Evolutionary conservation across 2,329 filamentous ascomycete species (phyloP).

Genomic region (Epichloe coenophiala): DNA sequence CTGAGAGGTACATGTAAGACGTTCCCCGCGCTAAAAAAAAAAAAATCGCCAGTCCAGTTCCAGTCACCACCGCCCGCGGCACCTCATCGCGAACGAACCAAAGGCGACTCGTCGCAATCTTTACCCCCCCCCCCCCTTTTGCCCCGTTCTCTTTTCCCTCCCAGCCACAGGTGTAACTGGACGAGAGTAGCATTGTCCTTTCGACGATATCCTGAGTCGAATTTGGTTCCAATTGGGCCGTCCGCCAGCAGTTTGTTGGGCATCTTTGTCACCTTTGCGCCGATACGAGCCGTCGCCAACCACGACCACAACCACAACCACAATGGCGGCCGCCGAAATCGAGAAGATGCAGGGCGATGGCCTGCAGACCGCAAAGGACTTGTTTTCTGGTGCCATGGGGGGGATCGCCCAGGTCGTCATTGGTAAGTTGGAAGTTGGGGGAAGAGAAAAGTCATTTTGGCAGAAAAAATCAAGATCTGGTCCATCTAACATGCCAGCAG

Average conservation of each 20-base stretch:
- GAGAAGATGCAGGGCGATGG: conserved; percentile 14
- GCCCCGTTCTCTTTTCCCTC: no score
- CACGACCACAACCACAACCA: neutral
- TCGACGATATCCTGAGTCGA: neutral
- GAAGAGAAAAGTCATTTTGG: neutral
- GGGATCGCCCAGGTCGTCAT: conserved; percentile 84
- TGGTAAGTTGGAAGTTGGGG: conserved; percentile 37
- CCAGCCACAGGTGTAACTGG: neutral
- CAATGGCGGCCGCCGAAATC: conserved; percentile 3
- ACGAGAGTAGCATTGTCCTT: neutral
- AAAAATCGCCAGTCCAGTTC: neutral
- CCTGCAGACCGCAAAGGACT: conserved; percentile 66
- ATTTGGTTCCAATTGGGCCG: neutral
- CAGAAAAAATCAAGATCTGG: no score
- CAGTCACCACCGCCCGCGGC: neutral
- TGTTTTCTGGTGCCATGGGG: conserved; percentile 85
- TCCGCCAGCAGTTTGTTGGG: no score
- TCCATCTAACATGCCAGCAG: conserved; percentile 20
- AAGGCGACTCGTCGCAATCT: neutral
- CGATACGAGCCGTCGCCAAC: neutral
- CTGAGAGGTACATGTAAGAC: no score
- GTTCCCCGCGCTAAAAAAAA: no score
- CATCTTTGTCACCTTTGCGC: neutral
- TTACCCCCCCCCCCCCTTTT: no score
- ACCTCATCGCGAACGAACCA: neutral